A percentile compares a stretch with the other conserved stretches of the same genome.
Evolutionary conservation across 176 grass and related monocot species (phyloP).

Genomic region (Elymus sibiricus): DNA sequence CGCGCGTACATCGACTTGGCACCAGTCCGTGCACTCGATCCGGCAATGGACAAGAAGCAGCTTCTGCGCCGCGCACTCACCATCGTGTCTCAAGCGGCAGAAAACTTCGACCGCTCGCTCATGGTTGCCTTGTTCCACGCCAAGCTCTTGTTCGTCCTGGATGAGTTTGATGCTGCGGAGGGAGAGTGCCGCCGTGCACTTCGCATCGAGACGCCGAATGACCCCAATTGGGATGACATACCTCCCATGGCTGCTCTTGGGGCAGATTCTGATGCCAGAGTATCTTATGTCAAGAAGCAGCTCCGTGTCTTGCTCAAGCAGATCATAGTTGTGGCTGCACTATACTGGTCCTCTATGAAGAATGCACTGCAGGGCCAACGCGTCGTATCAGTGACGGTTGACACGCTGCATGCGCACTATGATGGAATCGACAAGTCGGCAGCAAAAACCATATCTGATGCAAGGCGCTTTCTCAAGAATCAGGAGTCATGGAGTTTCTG

Average conservation of each 20-base stretch:
- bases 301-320: not conserved
- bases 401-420: not conserved
- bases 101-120: not conserved
- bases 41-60: not conserved
- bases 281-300: not conserved
- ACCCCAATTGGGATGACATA: not conserved
- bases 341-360: not conserved
- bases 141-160: constrained; percentile 1
- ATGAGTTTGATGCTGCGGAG: not conserved
- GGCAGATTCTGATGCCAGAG: not conserved
- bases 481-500: constrained; percentile 17
- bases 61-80: not conserved
- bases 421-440: not conserved
- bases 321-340: not conserved
- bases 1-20: not conserved
- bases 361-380: not conserved
- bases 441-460: constrained; percentile 10
- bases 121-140: constrained; percentile 15
- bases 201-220: not conserved
- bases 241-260: constrained; percentile 1
- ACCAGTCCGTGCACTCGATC: not conserved
- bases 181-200: not conserved
- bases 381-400: not conserved
- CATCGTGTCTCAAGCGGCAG: not conserved
- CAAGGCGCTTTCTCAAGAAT: not conserved